Evolutionary conservation across 768 basidiomycete species (phyloP), one percentile per base, ranked within the genome.

Genomic region (Rhodotorula graminis): DNA sequence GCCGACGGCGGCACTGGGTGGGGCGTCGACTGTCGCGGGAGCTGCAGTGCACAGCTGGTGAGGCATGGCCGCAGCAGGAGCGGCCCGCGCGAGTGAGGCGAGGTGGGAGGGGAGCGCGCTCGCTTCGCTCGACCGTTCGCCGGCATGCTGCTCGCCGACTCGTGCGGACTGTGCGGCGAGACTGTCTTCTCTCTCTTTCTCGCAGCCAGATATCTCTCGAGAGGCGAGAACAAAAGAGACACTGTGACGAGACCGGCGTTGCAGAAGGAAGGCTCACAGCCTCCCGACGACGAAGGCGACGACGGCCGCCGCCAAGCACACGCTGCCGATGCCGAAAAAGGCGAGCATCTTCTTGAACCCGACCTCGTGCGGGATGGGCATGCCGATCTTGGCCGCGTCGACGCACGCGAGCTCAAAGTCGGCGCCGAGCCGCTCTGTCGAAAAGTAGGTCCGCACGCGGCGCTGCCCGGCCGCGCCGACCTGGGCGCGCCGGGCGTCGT

Each of bases 381-480:
- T 57, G 42, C 71, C 71, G 25, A 65, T 49, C n/a, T 27, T 33
- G 27, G 65, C 74, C 31, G 74, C 74, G 31, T 81, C 80, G 3
- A 87, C 85, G 89, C 92, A 90, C 31, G 88, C 86, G 14, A 31
- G 53, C 55, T 78, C 76, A 37, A 79, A 52, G 31, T 69, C 69
- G 46, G 64, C 49, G 12, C 65, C 72, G 21, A 79, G 31, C 12
- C 63, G 65, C 18, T 89, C 87, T 84, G 91, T 88, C 25, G 89
- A 87, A 80, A 97, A 97, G 56, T 85, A 77, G 33, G 83, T 82
- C 65, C 82, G 82, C 25, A 91, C 91, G 16, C 94, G 83, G 56
- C 80, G 77, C 74, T 84, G 86, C 0, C 89, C 89, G 4, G 88
- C 83, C 42, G 77, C 79, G 2, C 84, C 84, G 75, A 97, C 79